phyloP scores from a whole-genome alignment of 2,329 filamentous ascomycete species.

The Aspergillus proliferans region DNA sequence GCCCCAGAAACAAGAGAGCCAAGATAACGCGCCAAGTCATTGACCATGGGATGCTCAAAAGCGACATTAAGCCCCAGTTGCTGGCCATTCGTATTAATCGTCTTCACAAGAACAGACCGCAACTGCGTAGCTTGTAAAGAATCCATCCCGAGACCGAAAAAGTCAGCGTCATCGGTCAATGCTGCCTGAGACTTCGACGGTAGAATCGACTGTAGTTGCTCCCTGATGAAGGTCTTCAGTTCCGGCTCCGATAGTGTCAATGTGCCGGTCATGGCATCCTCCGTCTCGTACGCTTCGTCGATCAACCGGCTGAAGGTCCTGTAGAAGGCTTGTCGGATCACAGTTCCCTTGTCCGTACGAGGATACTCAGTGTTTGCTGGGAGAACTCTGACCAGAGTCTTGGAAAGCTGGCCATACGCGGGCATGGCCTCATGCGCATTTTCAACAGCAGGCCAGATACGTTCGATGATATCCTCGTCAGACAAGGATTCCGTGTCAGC shows the following conservation, averaged over 20 bases:
- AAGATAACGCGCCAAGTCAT: conserved; percentile 42
- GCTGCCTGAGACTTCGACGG: conserved; percentile 10
- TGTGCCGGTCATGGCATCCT: conserved; percentile 17
- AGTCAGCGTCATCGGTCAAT: conserved; percentile 44
- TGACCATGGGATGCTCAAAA: conserved; percentile 52
- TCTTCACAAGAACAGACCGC: conserved; percentile 46
- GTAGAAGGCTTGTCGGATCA: conserved; percentile 49
- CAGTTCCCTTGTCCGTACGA: conserved; percentile 51
- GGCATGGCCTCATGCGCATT: conserved; percentile 46
- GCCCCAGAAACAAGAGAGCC: conserved; percentile 35
- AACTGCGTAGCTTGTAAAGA: conserved; percentile 54
- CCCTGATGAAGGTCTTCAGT: conserved; percentile 29
- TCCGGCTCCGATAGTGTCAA: conserved; percentile 19
- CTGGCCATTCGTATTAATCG: conserved; percentile 45
- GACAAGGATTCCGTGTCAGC: conserved; percentile 38
- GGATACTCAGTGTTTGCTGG: conserved; percentile 42
- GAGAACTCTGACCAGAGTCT: conserved; percentile 49
- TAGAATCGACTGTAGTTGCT: conserved; percentile 22
- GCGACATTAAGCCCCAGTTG: conserved; percentile 51
- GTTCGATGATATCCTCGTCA: conserved; percentile 42
- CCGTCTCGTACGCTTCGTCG: conserved; percentile 36
- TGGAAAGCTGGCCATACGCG: conserved; percentile 49
- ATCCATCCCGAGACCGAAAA: conserved; percentile 54
- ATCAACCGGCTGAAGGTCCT: conserved; percentile 43
- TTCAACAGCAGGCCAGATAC: conserved; percentile 47